phyloP scores from a whole-genome alignment of 2,329 filamentous ascomycete genomes.

The Neopestalotiopsis sp. region DNA sequence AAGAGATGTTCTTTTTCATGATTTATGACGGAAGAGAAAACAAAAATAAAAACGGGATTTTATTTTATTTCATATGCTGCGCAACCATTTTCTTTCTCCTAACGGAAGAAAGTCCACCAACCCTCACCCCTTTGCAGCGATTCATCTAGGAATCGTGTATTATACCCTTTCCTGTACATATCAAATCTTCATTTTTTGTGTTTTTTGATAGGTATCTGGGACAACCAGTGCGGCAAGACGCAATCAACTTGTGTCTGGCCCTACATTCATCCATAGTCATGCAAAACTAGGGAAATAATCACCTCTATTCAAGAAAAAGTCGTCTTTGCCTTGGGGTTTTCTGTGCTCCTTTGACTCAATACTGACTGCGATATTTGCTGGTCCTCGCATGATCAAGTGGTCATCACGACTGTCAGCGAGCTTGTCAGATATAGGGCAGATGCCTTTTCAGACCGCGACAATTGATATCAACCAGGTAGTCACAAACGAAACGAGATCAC shows the following conservation, averaged over 20 bases:
- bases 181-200: background rate
- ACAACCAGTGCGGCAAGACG: background rate
- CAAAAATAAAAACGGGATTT: background rate
- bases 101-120: background rate
- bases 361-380: too few relatives aligned
- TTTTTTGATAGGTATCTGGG: background rate
- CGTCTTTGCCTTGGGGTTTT: too few relatives aligned
- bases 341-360: too few relatives aligned
- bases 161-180: background rate
- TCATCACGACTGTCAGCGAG: too few relatives aligned
- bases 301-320: background rate
- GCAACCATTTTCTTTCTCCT: background rate
- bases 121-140: background rate
- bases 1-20: slow-evolving; percentile 3
- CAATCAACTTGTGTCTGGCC: slow-evolving; percentile 11
- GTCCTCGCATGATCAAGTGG: too few relatives aligned
- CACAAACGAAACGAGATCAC: too few relatives aligned
- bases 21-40: slow-evolving; percentile 16
- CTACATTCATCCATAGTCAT: background rate
- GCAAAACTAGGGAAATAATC: background rate
- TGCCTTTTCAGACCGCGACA: too few relatives aligned
- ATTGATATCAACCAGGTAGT: too few relatives aligned
- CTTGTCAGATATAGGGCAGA: too few relatives aligned
- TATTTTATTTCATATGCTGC: background rate
- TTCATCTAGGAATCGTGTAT: background rate